Evolutionary conservation across 2,329 filamentous ascomycete species (phyloP).

Genomic region (Alternaria rosae): DNA sequence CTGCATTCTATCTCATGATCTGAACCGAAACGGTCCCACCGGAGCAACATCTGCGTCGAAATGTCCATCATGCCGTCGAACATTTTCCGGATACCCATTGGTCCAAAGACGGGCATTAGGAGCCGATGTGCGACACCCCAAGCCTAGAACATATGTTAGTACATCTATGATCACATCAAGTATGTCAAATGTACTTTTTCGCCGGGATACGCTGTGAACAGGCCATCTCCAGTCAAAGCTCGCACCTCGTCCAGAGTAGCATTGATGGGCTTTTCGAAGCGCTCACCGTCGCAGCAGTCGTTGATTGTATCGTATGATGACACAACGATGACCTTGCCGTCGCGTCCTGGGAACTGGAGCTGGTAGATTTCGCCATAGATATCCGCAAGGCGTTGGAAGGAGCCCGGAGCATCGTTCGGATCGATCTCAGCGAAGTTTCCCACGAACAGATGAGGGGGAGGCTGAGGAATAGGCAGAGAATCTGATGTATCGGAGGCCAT

Average conservation of each 20-base stretch:
- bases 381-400: slow-evolving; percentile 8
- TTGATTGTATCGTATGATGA: slow-evolving; percentile 15
- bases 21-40: slow-evolving; percentile 13
- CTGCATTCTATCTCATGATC: slow-evolving; percentile 11
- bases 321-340: slow-evolving; percentile 8
- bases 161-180: neutral
- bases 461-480: slow-evolving; percentile 11
- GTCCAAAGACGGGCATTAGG: slow-evolving; percentile 13
- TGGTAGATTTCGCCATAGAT: slow-evolving; percentile 17
- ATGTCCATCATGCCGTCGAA: slow-evolving; percentile 15
- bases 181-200: neutral
- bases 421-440: slow-evolving; percentile 12
- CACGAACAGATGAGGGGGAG: slow-evolving; percentile 6
- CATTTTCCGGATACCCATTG: slow-evolving; percentile 13
- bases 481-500: slow-evolving; percentile 8
- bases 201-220: slow-evolving; percentile 12
- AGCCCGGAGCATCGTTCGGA: slow-evolving; percentile 4
- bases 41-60: slow-evolving; percentile 10
- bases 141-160: neutral
- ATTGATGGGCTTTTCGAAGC: slow-evolving; percentile 13
- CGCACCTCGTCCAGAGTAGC: slow-evolving; percentile 11
- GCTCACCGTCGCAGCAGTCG: slow-evolving; percentile 8
- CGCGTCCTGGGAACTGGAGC: slow-evolving; percentile 5
- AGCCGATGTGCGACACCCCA: slow-evolving; percentile 11
- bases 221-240: slow-evolving; percentile 7